These are phyloP conservation scores for Plectosphaerella sp. DNA, from an alignment of 2,329 filamentous ascomycete species.

Conservation along the genomic window DNA sequence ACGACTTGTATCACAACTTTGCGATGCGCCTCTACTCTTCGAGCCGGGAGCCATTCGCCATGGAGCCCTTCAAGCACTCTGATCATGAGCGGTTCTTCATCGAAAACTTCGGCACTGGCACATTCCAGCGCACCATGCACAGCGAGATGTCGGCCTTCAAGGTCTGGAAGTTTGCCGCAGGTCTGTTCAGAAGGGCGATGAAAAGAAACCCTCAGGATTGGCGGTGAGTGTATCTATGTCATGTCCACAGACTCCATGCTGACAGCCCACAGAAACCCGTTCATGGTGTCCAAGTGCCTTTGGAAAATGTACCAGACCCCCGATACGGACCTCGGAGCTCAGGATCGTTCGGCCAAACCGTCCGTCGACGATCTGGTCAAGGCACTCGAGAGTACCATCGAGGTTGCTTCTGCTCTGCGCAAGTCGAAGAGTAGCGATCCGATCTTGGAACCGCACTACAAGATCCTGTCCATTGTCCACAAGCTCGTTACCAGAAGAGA, in stretches of 20 bases:
- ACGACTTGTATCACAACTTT: conserved; percentile 57
- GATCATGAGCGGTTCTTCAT: conserved; percentile 57
- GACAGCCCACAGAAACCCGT: conserved; percentile 40
- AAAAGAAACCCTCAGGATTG: conserved; percentile 49
- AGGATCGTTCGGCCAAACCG: conserved; percentile 33
- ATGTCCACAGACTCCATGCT: conserved; percentile 9
- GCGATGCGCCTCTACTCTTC: conserved; percentile 59
- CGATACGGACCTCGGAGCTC: conserved; percentile 34
- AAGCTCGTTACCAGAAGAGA: conserved; percentile 65
- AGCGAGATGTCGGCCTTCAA: conserved; percentile 55
- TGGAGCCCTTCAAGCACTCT: conserved; percentile 55
- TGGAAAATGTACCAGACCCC: conserved; percentile 60
- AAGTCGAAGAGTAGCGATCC: conserved; percentile 64
- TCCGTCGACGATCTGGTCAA: conserved; percentile 37
- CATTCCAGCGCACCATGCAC: conserved; percentile 48
- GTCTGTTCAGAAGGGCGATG: conserved; percentile 53
- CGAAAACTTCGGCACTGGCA: conserved; percentile 41
- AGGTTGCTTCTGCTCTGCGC: conserved; percentile 44
- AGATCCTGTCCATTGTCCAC: conserved; percentile 75
- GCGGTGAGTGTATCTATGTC: conserved; percentile 38
- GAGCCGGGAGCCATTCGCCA: conserved; percentile 57
- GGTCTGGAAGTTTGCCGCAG: conserved; percentile 57
- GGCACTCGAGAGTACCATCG: conserved; percentile 46
- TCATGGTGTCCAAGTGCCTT: conserved; percentile 58
- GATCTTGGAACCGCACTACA: conserved; percentile 88